Evolutionary conservation across 2,329 filamentous ascomycete genomes (phyloP).

Genomic region (Aspergillus phoenicis): DNA sequence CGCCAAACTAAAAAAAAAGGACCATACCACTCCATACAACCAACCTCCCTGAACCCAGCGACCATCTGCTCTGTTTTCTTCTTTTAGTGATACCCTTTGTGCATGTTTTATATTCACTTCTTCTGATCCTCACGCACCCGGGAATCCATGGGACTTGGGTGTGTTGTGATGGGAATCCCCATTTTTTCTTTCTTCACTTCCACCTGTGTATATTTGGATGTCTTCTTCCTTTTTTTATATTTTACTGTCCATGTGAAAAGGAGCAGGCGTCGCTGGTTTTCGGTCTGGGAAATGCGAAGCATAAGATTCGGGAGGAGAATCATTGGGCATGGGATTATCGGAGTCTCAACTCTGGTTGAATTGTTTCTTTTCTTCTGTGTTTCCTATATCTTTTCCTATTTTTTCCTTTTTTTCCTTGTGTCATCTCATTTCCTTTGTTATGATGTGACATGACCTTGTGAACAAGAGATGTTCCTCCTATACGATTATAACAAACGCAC

Average conservation of each 20-base stretch:
- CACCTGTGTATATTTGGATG: conserved; percentile 12
- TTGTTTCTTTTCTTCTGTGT: conserved; percentile 4
- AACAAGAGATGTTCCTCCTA: conserved; percentile 3
- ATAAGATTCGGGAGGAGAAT: not conserved
- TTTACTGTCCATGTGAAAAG: conserved; percentile 8
- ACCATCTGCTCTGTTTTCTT: conserved; percentile 16
- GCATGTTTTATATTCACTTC: conserved; percentile 20
- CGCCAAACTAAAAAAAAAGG: not conserved
- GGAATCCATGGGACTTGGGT: conserved; percentile 3
- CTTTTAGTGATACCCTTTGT: conserved; percentile 29
- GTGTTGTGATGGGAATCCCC: conserved; percentile 1
- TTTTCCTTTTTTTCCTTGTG: conserved; percentile 14
- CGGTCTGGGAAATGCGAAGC: conserved; percentile 5
- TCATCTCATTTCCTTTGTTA: conserved; percentile 20
- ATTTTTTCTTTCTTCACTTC: conserved; percentile 8
- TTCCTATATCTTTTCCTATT: not conserved
- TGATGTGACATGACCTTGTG: conserved; percentile 19
- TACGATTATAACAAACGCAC: not conserved
- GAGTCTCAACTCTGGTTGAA: conserved; percentile 3
- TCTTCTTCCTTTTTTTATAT: not conserved
- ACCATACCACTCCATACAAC: conserved; percentile 6
- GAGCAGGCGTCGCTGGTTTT: conserved; percentile 11
- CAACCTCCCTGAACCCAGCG: conserved; percentile 6
- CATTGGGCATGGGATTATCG: not conserved
- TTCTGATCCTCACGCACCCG: conserved; percentile 14